Percentiles rank a stretch among this genome's conserved stretches.
phyloP scores from a whole-genome alignment of 139 green algal genomes.

The Volvox africanus region DNA sequence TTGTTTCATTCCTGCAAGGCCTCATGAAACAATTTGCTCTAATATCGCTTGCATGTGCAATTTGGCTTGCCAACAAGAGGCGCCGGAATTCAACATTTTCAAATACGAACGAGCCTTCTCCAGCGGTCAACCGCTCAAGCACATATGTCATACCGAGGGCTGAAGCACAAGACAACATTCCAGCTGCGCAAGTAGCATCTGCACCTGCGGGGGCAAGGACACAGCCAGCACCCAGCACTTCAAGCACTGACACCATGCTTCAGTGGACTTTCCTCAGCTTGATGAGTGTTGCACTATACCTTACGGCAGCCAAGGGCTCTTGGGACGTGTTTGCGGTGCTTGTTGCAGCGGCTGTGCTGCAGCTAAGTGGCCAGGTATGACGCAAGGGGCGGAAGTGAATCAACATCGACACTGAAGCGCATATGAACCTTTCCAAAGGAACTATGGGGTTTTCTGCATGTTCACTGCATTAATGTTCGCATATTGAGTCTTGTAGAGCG shows the following conservation, averaged over 20 bases:
- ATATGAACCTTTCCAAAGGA: no score
- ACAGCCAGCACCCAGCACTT: background rate
- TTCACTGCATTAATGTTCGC: no score
- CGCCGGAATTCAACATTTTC: background rate
- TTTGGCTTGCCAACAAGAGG: background rate
- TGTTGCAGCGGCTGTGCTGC: background rate
- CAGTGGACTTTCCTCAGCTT: slow-evolving; percentile 34
- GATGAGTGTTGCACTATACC: slow-evolving; percentile 4
- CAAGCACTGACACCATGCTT: background rate
- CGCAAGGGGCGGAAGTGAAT: no score
- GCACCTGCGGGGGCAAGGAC: background rate
- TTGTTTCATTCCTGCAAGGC: no score
- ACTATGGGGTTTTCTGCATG: no score
- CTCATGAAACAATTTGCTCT: background rate
- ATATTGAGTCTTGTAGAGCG: no score
- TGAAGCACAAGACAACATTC: background rate
- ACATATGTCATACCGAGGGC: background rate
- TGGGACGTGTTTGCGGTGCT: slow-evolving; percentile 39
- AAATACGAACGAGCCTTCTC: background rate
- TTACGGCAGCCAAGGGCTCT: background rate
- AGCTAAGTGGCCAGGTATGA: slow-evolving; percentile 19
- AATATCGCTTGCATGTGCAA: background rate
- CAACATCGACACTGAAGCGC: no score
- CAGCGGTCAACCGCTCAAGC: background rate
- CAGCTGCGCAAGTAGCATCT: background rate